A percentile compares a stretch with the other conserved stretches of the same genome.
Conservation (phyloP, 306 rosid species). For the Vicia villosa region DNA sequence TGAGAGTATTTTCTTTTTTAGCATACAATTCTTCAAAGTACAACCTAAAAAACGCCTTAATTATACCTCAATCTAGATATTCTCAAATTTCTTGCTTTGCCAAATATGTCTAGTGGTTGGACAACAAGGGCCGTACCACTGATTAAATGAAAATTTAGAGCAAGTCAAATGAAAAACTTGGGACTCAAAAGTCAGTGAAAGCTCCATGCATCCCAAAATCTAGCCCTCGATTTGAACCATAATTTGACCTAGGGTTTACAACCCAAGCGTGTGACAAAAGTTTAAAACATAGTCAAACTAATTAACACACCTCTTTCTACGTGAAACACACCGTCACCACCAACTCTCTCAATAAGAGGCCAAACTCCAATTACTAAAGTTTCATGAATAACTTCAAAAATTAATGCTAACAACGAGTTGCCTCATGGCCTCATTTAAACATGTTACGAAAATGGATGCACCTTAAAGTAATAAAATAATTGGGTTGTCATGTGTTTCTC, state of each 20-base stretch:
- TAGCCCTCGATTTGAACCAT: conserved; percentile 81
- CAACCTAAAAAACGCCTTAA: no score
- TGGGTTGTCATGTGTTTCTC: conserved; percentile 17
- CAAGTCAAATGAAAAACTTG: conserved; percentile 66
- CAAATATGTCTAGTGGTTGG: conserved; percentile 48
- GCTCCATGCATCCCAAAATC: conserved; percentile 55
- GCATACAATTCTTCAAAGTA: no score
- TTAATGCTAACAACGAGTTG: conserved; percentile 36
- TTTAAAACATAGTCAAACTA: conserved; percentile 52
- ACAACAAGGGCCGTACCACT: conserved; percentile 50
- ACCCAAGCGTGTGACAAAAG: conserved; percentile 73
- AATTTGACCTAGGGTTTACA: conserved; percentile 69
- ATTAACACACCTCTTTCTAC: conserved; percentile 67
- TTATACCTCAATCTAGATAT: neutral
- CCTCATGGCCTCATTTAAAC: conserved; percentile 29
- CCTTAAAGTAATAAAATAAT: conserved; percentile 19
- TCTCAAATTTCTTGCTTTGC: conserved; percentile 43
- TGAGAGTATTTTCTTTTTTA: no score
- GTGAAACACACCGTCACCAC: conserved; percentile 54
- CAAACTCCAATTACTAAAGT: conserved; percentile 28
- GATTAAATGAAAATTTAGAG: conserved; percentile 44
- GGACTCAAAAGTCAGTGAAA: conserved; percentile 75
- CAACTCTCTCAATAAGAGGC: conserved; percentile 38
- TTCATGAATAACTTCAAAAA: conserved; percentile 7
- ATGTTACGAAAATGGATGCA: conserved; percentile 35